Conservation (phyloP, 352 stramenopile genomes). For the Phytophthora tentaculata region DNA sequence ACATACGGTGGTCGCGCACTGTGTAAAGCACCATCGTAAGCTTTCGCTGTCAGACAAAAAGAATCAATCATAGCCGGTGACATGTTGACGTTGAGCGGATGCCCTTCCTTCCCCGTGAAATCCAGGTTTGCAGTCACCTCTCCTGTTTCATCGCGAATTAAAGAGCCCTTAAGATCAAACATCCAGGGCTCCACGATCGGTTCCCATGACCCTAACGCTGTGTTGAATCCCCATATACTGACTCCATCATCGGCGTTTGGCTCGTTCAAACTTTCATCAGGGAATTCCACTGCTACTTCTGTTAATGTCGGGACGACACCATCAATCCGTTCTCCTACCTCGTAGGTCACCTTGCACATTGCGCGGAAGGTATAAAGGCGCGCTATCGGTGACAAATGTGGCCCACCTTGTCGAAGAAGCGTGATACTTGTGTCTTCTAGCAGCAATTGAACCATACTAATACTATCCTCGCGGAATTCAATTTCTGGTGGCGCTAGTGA, state of each 20-base stretch:
- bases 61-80: slow-evolving; percentile 71
- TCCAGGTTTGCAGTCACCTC: slow-evolving; percentile 62
- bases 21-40: slow-evolving; percentile 53
- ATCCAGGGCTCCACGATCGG: slow-evolving; percentile 82
- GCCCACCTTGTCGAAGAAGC: slow-evolving; percentile 75
- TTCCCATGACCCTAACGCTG: slow-evolving; percentile 76
- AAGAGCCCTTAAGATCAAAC: slow-evolving; percentile 50
- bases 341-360: slow-evolving; percentile 67
- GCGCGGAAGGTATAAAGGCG: slow-evolving; percentile 69
- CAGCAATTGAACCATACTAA: slow-evolving; percentile 55
- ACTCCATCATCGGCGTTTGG: slow-evolving; percentile 72
- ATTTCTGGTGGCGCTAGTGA: slow-evolving; percentile 13
- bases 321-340: slow-evolving; percentile 36
- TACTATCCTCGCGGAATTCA: slow-evolving; percentile 26
- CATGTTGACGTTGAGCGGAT: slow-evolving; percentile 75
- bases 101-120: slow-evolving; percentile 57
- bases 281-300: slow-evolving; percentile 63
- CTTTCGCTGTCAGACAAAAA: slow-evolving; percentile 64
- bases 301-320: slow-evolving; percentile 24
- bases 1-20: slow-evolving; percentile 30
- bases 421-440: slow-evolving; percentile 75
- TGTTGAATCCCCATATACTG: slow-evolving; percentile 83
- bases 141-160: slow-evolving; percentile 48
- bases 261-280: slow-evolving; percentile 54
- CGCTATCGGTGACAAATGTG: slow-evolving; percentile 73